Evolutionary conservation across 2,329 filamentous ascomycete species (phyloP).

Genomic region (Neurospora sp.): DNA sequence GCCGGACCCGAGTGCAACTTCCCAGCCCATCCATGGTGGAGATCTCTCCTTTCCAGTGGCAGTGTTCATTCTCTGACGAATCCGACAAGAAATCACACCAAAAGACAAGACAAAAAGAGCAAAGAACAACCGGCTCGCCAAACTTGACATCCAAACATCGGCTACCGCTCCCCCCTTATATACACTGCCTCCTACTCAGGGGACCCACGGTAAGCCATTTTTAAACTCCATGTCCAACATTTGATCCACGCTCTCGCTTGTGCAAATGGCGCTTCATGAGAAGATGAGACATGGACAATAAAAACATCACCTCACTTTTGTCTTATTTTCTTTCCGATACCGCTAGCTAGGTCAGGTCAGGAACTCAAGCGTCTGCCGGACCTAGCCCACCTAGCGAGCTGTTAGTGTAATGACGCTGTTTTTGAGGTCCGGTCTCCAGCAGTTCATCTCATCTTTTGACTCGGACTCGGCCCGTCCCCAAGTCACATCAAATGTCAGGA

Average conservation of each 20-base stretch:
- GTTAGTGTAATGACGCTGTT: background rate
- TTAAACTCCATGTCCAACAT: background rate
- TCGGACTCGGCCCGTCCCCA: background rate
- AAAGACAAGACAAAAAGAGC: background rate
- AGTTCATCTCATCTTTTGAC: background rate
- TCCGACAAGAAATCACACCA: background rate
- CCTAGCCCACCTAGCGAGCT: background rate
- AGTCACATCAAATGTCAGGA: background rate
- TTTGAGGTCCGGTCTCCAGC: background rate
- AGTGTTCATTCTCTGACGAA: background rate
- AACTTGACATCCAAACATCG: background rate
- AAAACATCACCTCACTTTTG: background rate
- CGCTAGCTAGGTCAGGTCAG: background rate
- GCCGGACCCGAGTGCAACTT: background rate
- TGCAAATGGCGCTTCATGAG: background rate
- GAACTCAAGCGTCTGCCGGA: background rate
- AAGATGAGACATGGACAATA: background rate
- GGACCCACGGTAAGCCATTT: background rate
- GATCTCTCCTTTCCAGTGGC: background rate
- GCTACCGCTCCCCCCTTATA: background rate
- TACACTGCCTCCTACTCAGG: background rate
- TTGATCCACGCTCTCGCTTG: background rate
- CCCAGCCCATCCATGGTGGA: background rate
- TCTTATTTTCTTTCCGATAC: background rate
- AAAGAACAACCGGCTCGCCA: background rate